A percentile compares a stretch with the other conserved stretches of the same genome.
Evolutionary conservation across 257 asterid species (phyloP).

Genomic region (Coffea eugenioides): DNA sequence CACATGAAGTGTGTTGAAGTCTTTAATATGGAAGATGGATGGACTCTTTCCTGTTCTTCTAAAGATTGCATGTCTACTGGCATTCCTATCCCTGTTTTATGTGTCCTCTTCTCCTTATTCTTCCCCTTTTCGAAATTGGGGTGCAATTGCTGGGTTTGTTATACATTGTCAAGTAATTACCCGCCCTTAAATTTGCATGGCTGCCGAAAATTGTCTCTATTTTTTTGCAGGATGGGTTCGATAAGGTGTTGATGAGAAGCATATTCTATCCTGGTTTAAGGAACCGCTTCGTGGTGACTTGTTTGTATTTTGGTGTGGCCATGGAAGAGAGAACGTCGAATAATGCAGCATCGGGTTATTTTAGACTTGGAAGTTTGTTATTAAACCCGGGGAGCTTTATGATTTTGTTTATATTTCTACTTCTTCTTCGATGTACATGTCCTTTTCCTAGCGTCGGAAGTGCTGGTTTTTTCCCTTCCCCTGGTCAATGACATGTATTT

Average conservation of each 20-base stretch:
- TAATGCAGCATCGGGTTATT: neutral
- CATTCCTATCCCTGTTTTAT: too few relatives aligned
- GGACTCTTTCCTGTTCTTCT: neutral
- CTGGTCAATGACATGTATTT: neutral
- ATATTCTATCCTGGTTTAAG: neutral
- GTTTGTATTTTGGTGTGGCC: neutral
- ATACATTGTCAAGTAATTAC: neutral
- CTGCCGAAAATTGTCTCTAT: neutral
- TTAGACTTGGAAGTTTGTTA: neutral
- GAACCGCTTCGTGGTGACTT: neutral
- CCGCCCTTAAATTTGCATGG: neutral
- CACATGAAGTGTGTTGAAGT: neutral
- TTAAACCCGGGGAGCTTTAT: neutral
- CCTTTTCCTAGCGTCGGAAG: neutral
- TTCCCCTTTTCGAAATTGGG: neutral
- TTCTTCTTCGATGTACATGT: neutral
- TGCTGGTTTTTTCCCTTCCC: neutral
- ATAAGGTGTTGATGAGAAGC: constrained; percentile 5
- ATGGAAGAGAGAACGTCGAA: neutral
- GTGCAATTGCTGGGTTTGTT: neutral
- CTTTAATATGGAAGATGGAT: neutral
- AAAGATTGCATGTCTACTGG: too few relatives aligned
- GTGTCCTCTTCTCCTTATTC: neutral
- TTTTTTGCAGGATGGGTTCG: constrained; percentile 7
- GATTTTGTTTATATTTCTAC: neutral